These are phyloP conservation scores for Logfia minima DNA, from an alignment of 129 eudicot genomes.

Conservation along the genomic window DNA sequence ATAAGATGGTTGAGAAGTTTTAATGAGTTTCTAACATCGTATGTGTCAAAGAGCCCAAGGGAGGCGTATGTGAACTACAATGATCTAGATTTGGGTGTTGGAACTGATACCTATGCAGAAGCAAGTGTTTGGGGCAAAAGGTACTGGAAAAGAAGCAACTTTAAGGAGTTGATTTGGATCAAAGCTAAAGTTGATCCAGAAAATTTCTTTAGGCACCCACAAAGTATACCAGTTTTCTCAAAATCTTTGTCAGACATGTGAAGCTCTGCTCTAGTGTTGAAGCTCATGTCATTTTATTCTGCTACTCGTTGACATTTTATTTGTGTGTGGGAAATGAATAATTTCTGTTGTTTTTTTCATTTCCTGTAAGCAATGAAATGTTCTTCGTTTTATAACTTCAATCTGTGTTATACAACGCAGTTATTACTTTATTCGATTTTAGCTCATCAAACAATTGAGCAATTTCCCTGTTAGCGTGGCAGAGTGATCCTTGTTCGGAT, in stretches of 20 bases:
- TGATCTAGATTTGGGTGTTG: constrained; percentile 1
- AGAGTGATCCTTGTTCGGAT: no score
- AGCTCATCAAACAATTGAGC: no score
- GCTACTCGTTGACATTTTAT: not conserved
- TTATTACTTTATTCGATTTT: no score
- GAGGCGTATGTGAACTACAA: not conserved
- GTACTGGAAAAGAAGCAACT: not conserved
- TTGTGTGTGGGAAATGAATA: not conserved
- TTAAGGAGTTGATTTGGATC: not conserved
- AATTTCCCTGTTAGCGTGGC: no score
- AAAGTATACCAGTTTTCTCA: not conserved
- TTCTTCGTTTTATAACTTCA: no score
- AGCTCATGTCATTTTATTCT: no score
- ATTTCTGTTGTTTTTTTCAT: not conserved
- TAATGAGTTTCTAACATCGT: not conserved
- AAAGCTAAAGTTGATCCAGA: not conserved
- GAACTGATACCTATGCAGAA: not conserved
- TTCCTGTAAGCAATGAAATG: no score
- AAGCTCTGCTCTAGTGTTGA: not conserved
- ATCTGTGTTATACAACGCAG: no score
- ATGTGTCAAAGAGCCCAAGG: not conserved
- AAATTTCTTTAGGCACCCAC: not conserved
- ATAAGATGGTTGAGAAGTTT: not conserved
- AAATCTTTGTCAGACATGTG: not conserved
- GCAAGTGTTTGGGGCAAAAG: not conserved